Evolutionary conservation across 352 stramenopile genomes (phyloP).

Genomic region (Pythium sp.): DNA sequence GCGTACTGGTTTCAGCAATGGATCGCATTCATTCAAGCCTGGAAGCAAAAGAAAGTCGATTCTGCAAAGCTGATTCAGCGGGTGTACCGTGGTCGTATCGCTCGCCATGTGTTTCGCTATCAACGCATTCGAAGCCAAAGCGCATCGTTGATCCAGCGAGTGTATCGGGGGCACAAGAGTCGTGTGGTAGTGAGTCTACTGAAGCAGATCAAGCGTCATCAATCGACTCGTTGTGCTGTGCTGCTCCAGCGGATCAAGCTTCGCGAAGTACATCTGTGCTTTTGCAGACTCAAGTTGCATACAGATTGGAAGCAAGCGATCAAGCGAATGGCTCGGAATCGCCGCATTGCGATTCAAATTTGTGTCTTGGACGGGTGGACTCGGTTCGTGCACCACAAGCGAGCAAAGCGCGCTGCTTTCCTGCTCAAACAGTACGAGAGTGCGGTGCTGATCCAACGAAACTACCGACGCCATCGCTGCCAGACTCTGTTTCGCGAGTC

Average conservation of each 20-base stretch:
- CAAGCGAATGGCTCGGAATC: constrained; percentile 30
- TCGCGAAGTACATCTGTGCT: constrained; percentile 25
- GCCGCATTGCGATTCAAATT: constrained; percentile 12
- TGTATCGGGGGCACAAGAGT: constrained; percentile 44
- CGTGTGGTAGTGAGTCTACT: constrained; percentile 20
- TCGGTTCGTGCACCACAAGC: constrained; percentile 22
- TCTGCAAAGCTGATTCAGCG: constrained; percentile 54
- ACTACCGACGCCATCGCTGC: constrained; percentile 55
- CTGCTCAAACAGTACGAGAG: constrained; percentile 32
- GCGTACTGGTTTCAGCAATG: constrained; percentile 50
- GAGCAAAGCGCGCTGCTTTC: constrained; percentile 37
- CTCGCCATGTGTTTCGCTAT: constrained; percentile 39
- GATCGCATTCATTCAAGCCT: constrained; percentile 27
- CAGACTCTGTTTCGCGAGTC: constrained; percentile 41
- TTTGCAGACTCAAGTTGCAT: constrained; percentile 28
- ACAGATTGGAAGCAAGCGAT: constrained; percentile 25
- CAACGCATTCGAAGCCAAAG: constrained; percentile 28
- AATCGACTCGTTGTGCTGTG: constrained; percentile 23
- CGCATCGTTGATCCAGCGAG: constrained; percentile 46
- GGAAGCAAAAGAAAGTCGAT: constrained; percentile 26
- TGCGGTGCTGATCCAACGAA: constrained; percentile 64
- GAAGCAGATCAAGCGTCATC: constrained; percentile 26
- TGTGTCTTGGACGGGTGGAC: constrained; percentile 22
- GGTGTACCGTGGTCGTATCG: constrained; percentile 51
- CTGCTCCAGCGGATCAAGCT: constrained; percentile 38